A percentile compares a stretch with the other conserved stretches of the same genome.
Conservation (phyloP, 352 stramenopile genomes). For the Phytophthora agathidicida region DNA sequence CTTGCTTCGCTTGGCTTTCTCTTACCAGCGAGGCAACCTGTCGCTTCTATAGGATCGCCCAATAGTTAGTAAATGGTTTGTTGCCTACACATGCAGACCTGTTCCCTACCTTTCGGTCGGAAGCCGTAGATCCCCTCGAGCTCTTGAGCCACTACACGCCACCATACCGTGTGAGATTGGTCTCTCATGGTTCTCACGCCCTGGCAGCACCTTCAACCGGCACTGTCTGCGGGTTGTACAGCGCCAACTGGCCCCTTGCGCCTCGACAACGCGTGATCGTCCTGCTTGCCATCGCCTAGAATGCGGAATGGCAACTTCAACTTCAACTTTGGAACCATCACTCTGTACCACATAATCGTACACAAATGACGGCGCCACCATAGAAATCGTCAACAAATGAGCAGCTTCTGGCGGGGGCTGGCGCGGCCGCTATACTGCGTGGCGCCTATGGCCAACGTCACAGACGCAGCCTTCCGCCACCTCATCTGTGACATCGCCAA, state of each 20-base stretch:
- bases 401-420: slow-evolving; percentile 68
- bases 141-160: slow-evolving; percentile 51
- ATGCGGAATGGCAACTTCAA: slow-evolving; percentile 17
- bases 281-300: slow-evolving; percentile 19
- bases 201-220: slow-evolving; percentile 42
- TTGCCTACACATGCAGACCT: background rate
- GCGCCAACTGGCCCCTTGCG: slow-evolving; percentile 49
- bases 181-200: background rate
- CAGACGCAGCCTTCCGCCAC: slow-evolving; percentile 70
- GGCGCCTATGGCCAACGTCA: slow-evolving; percentile 88
- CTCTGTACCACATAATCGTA: slow-evolving; percentile 32
- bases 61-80: background rate
- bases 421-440: slow-evolving; percentile 80
- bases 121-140: slow-evolving; percentile 62
- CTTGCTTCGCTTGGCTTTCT: background rate
- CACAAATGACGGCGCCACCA: slow-evolving; percentile 9
- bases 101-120: slow-evolving; percentile 41
- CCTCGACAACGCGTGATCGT: slow-evolving; percentile 50
- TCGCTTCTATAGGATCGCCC: slow-evolving; percentile 36
- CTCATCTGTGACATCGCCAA: slow-evolving; percentile 82
- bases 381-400: slow-evolving; percentile 17
- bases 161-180: background rate
- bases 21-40: slow-evolving; percentile 61
- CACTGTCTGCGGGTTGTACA: slow-evolving; percentile 67
- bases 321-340: slow-evolving; percentile 49